Percentiles rank a stretch among this genome's conserved stretches.
phyloP scores from a whole-genome alignment of 164 flowering plant genomes.

The Tetracentron sinense region DNA sequence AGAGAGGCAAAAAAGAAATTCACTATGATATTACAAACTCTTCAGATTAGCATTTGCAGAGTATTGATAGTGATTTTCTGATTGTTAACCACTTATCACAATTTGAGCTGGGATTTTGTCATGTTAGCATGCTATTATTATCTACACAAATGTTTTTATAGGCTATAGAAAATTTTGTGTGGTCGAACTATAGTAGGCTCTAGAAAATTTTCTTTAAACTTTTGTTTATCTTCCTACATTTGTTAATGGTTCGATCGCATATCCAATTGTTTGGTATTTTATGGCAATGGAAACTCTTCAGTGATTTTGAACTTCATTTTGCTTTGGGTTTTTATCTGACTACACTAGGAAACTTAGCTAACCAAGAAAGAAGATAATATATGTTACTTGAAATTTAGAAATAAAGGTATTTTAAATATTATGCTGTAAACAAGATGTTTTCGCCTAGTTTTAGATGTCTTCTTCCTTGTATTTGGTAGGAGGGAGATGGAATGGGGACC shows the following conservation, averaged over 20 bases:
- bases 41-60: neutral
- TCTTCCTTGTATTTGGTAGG: too few species aligned
- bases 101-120: neutral
- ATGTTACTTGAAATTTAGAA: too few species aligned
- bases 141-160: conserved; percentile 15
- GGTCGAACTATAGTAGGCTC: neutral
- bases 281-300: too few species aligned
- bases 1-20: neutral
- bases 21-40: neutral
- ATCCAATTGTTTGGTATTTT: neutral
- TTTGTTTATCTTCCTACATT: neutral
- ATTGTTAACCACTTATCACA: neutral
- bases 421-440: too few species aligned
- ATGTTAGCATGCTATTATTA: neutral
- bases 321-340: too few species aligned
- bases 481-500: too few species aligned
- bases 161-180: too few species aligned
- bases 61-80: neutral
- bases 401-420: too few species aligned
- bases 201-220: neutral
- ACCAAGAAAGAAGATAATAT: too few species aligned
- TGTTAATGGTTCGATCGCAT: neutral
- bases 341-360: too few species aligned
- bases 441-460: too few species aligned
- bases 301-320: too few species aligned